Conservation (phyloP, 495 filamentous ascomycete species). For the Penicillium arizonense region DNA sequence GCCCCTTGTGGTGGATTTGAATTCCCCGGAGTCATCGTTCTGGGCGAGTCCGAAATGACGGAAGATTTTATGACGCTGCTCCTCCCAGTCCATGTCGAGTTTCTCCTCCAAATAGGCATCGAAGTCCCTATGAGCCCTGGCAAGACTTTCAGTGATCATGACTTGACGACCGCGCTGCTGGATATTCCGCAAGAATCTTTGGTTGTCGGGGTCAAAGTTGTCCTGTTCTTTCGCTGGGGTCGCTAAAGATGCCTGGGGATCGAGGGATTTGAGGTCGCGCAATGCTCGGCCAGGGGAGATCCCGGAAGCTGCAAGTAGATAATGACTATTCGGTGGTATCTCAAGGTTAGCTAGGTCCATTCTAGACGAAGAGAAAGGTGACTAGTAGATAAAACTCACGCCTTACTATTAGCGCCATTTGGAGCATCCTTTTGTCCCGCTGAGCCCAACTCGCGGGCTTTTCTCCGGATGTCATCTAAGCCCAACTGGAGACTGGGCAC, state of each 20-base stretch:
- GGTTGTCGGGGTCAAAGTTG: conserved; percentile 70
- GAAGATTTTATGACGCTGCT: conserved; percentile 86
- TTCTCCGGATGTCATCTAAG: conserved; percentile 80
- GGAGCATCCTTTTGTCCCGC: conserved; percentile 42
- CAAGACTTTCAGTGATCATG: conserved; percentile 84
- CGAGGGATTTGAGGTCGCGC: conserved; percentile 67
- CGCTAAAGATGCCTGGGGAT: conserved; percentile 44
- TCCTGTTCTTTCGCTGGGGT: conserved; percentile 41
- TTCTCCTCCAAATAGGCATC: conserved; percentile 91
- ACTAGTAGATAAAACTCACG: conserved; percentile 39
- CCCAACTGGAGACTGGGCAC: conserved; percentile 71
- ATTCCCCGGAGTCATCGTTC: conserved; percentile 47
- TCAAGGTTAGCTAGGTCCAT: conserved; percentile 2
- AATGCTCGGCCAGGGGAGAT: conserved; percentile 75
- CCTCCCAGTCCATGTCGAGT: conserved; percentile 92
- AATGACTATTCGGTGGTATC: conserved; percentile 51
- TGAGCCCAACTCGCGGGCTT: conserved; percentile 74
- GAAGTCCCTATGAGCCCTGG: conserved; percentile 84
- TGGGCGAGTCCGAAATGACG: conserved; percentile 90
- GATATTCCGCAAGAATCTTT: conserved; percentile 76
- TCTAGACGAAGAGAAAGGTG: background rate
- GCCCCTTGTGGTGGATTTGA: conserved; percentile 39
- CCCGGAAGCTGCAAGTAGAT: conserved; percentile 86
- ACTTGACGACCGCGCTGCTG: conserved; percentile 88
- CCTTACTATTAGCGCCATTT: conserved; percentile 58